phyloP scores from a whole-genome alignment of 2,329 filamentous ascomycete species.

The Mycosphaerella sp. region DNA sequence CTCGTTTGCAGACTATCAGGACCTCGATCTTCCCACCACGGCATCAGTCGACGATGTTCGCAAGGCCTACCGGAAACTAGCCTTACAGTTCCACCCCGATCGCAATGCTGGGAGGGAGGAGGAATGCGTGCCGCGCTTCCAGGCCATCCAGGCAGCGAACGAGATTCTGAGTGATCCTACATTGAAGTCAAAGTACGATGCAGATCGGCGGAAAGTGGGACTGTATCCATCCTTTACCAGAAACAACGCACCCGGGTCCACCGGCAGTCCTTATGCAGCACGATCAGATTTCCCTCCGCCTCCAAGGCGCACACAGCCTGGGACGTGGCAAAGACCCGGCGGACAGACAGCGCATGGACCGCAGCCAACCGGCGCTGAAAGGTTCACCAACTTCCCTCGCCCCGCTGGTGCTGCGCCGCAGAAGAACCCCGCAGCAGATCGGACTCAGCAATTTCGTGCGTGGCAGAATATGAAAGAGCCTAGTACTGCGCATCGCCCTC shows the following conservation, averaged over 20 bases:
- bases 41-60: slow-evolving; percentile 71
- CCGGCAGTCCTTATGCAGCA: slow-evolving; percentile 37
- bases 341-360: slow-evolving; percentile 17
- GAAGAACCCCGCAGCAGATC: slow-evolving; percentile 36
- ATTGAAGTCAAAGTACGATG: slow-evolving; percentile 56
- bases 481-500: slow-evolving; percentile 20
- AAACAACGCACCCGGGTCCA: slow-evolving; percentile 16
- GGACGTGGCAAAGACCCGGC: slow-evolving; percentile 30
- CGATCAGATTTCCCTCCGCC: slow-evolving; percentile 40
- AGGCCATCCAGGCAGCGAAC: slow-evolving; percentile 78
- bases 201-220: slow-evolving; percentile 50
- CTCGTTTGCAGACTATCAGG: slow-evolving; percentile 50
- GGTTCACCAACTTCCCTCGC: slow-evolving; percentile 41
- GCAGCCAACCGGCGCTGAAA: slow-evolving; percentile 38
- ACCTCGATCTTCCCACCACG: slow-evolving; percentile 63
- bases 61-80: slow-evolving; percentile 79
- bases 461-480: slow-evolving; percentile 46
- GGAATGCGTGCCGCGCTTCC: slow-evolving; percentile 75
- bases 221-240: slow-evolving; percentile 25
- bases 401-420: slow-evolving; percentile 25
- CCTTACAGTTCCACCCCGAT: slow-evolving; percentile 80
- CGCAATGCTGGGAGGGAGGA: slow-evolving; percentile 76
- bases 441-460: slow-evolving; percentile 42
- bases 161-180: slow-evolving; percentile 62
- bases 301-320: slow-evolving; percentile 39